phyloP scores from a whole-genome alignment of 257 asterid genomes.

The Primulina tabacum region DNA sequence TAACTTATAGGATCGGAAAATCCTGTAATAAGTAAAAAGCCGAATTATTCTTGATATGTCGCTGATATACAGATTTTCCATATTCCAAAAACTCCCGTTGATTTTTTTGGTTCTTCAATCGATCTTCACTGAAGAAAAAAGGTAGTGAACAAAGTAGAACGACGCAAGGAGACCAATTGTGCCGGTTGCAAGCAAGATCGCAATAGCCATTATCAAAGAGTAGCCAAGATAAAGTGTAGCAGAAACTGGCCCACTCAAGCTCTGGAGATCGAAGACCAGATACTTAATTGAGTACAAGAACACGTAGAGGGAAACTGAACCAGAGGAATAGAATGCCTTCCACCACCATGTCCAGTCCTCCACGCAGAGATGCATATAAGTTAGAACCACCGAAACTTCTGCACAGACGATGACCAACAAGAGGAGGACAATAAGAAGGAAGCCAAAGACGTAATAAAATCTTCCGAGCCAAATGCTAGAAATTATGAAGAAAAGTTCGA shows the following conservation, averaged over 20 bases:
- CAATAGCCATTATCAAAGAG: conserved; percentile 76
- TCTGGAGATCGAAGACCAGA: conserved; percentile 76
- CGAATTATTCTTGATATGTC: too few species aligned
- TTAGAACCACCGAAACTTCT: conserved; percentile 81
- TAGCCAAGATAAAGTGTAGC: conserved; percentile 85
- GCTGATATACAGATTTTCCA: not conserved
- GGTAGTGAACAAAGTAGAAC: conserved; percentile 87
- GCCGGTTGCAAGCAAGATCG: conserved; percentile 87
- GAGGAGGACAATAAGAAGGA: conserved; percentile 59
- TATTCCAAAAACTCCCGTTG: not conserved
- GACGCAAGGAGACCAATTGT: conserved; percentile 83
- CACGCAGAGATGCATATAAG: conserved; percentile 90
- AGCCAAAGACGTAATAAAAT: conserved; percentile 82
- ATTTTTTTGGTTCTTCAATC: conserved; percentile 36
- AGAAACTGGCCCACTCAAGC: conserved; percentile 78
- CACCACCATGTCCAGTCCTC: conserved; percentile 99
- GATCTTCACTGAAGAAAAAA: conserved; percentile 84
- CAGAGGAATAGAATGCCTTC: conserved; percentile 90
- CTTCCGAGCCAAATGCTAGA: conserved; percentile 93
- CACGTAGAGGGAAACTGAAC: conserved; percentile 77
- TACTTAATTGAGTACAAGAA: conserved; percentile 69
- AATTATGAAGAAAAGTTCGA: conserved; percentile 91
- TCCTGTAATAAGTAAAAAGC: not conserved
- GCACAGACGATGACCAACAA: conserved; percentile 80
- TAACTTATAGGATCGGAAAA: too few species aligned